These are phyloP conservation scores for Apiospora marii DNA, from an alignment of 2,329 filamentous ascomycete species.

Conservation along the genomic window DNA sequence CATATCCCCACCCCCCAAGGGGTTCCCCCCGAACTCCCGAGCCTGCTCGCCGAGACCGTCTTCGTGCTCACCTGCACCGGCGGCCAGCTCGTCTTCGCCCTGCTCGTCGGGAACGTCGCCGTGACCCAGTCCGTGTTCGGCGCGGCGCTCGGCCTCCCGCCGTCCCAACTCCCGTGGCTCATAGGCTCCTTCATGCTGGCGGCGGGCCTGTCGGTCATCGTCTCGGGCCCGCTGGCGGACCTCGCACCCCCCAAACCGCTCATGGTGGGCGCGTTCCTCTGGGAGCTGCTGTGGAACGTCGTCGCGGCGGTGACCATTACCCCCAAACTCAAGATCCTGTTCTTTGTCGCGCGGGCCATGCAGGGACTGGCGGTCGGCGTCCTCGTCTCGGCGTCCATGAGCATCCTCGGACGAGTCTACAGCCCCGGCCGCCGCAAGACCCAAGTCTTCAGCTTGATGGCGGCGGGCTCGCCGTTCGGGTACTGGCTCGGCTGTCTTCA, in stretches of 20 bases:
- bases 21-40: slow-evolving; percentile 47
- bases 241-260: slow-evolving; percentile 49
- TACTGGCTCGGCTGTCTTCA: slow-evolving; percentile 48
- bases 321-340: slow-evolving; percentile 43
- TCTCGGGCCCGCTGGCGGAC: slow-evolving; percentile 46
- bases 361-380: slow-evolving; percentile 46
- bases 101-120: slow-evolving; percentile 50
- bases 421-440: slow-evolving; percentile 47
- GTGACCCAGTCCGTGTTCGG: slow-evolving; percentile 48
- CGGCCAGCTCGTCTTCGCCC: slow-evolving; percentile 51
- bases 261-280: slow-evolving; percentile 51
- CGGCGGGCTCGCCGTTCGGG: slow-evolving; percentile 44
- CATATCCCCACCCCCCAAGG: slow-evolving; percentile 39
- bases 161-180: slow-evolving; percentile 51
- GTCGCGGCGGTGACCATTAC: slow-evolving; percentile 44
- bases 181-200: slow-evolving; percentile 50
- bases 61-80: slow-evolving; percentile 51
- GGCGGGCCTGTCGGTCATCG: slow-evolving; percentile 51
- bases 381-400: slow-evolving; percentile 46
- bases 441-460: slow-evolving; percentile 46
- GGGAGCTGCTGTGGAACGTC: slow-evolving; percentile 51
- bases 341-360: slow-evolving; percentile 48
- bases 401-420: slow-evolving; percentile 47
- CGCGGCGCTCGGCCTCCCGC: slow-evolving; percentile 46
- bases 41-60: slow-evolving; percentile 48